These are phyloP conservation scores for Yamadazyma triangularis DNA, from an alignment of 1,139 yeast genomes.

Conservation along the genomic window DNA sequence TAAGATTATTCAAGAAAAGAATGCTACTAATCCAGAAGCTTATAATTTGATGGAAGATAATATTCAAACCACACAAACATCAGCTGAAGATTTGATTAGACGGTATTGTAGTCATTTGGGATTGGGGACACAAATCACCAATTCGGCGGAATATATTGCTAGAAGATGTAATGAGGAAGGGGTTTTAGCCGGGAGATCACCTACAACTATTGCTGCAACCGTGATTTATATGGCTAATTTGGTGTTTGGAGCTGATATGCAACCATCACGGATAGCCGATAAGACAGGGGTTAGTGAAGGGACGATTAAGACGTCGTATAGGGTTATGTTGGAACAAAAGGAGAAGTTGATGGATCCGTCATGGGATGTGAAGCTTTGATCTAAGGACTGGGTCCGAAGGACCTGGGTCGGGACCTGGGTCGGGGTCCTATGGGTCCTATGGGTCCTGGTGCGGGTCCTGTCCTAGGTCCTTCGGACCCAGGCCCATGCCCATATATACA, in stretches of 20 bases:
- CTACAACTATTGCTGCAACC: slow-evolving; percentile 96
- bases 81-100: slow-evolving; percentile 91
- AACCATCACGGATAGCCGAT: slow-evolving; percentile 82
- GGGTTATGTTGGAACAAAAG: slow-evolving; percentile 69
- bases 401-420: too few species aligned
- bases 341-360: slow-evolving; percentile 74
- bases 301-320: slow-evolving; percentile 89
- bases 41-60: slow-evolving; percentile 42
- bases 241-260: slow-evolving; percentile 64
- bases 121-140: slow-evolving; percentile 75
- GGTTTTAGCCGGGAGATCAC: slow-evolving; percentile 94
- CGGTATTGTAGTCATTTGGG: slow-evolving; percentile 96
- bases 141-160: slow-evolving; percentile 92
- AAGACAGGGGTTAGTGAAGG: slow-evolving; percentile 98
- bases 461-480: not conserved
- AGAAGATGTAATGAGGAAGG: slow-evolving; percentile 87
- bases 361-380: too few species aligned
- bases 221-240: slow-evolving; percentile 92
- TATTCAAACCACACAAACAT: slow-evolving; percentile 81
- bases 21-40: slow-evolving; percentile 40
- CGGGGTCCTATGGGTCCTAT: not conserved
- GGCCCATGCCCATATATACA: not conserved
- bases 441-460: not conserved
- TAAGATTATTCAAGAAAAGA: slow-evolving; percentile 67
- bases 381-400: too few species aligned